Evolutionary conservation across 768 basidiomycete species (phyloP).

Genomic region (Grammothele lineata): DNA sequence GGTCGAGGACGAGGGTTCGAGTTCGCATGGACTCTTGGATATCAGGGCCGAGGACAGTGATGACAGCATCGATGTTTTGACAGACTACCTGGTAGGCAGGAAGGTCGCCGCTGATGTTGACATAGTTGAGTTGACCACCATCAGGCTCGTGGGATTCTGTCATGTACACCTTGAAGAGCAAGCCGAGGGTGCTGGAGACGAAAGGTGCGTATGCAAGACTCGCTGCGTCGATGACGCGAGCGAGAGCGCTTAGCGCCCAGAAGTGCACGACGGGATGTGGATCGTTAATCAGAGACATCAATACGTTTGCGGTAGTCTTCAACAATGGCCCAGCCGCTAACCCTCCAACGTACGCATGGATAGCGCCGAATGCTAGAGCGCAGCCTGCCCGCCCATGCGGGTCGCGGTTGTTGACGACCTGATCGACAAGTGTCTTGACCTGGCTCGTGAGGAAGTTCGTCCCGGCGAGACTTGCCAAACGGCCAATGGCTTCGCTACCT

Average conservation of each 20-base stretch:
- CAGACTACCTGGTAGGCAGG: constrained; percentile 92
- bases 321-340: constrained; percentile 92
- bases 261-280: constrained; percentile 96
- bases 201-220: constrained; percentile 89
- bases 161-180: constrained; percentile 87
- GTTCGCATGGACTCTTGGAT: constrained; percentile 84
- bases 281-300: constrained; percentile 93
- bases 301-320: constrained; percentile 92
- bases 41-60: constrained; percentile 92
- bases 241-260: constrained; percentile 83
- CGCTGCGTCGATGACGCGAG: constrained; percentile 85
- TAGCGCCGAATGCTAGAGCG: constrained; percentile 86
- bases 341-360: constrained; percentile 89
- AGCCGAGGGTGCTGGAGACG: constrained; percentile 82
- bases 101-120: constrained; percentile 85
- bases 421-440: constrained; percentile 87
- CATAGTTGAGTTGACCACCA: constrained; percentile 77
- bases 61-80: constrained; percentile 88
- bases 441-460: constrained; percentile 81
- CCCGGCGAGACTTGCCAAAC: constrained; percentile 77
- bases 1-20: constrained; percentile 74
- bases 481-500: constrained; percentile 86
- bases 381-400: constrained; percentile 92
- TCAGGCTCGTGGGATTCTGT: constrained; percentile 90
- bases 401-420: constrained; percentile 91